Evolutionary conservation across 1,284 basidiomycete species (phyloP).

Genomic region (Athelia psychrophila): DNA sequence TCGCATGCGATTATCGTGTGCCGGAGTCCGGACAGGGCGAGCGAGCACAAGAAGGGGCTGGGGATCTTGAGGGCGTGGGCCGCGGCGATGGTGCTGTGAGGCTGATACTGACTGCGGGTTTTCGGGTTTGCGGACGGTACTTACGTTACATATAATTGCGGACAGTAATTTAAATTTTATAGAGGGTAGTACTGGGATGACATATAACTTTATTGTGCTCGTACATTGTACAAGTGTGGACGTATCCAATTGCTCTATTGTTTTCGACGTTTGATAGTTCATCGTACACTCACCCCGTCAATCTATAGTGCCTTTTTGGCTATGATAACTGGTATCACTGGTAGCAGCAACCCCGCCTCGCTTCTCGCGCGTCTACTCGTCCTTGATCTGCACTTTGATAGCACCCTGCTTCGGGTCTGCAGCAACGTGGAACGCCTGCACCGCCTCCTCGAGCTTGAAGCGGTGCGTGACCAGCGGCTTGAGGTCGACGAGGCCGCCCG

Average conservation of each 20-base stretch:
- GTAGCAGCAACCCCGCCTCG: background rate
- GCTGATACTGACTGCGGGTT: too few species aligned
- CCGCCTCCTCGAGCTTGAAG: conserved; percentile 74
- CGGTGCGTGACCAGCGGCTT: conserved; percentile 84
- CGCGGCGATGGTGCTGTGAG: background rate
- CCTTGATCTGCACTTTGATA: conserved; percentile 58
- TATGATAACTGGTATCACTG: background rate
- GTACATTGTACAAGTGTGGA: too few species aligned
- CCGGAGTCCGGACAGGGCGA: background rate
- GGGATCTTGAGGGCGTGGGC: background rate
- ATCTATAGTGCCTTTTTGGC: background rate
- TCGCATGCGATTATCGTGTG: background rate
- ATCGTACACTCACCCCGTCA: too few species aligned
- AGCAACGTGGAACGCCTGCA: conserved; percentile 77
- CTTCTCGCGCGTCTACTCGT: background rate
- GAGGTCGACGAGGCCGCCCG: conserved; percentile 70
- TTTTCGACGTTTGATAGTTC: too few species aligned
- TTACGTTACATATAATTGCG: too few species aligned
- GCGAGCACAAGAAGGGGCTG: background rate
- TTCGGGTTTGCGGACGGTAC: too few species aligned
- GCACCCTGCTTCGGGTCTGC: conserved; percentile 65
- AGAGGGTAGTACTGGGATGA: too few species aligned
- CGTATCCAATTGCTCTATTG: too few species aligned
- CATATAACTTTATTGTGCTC: too few species aligned
- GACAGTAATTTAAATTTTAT: too few species aligned